Evolutionary conservation across 352 stramenopile species (phyloP).

Genomic region (Pelagophyceae sp.): DNA sequence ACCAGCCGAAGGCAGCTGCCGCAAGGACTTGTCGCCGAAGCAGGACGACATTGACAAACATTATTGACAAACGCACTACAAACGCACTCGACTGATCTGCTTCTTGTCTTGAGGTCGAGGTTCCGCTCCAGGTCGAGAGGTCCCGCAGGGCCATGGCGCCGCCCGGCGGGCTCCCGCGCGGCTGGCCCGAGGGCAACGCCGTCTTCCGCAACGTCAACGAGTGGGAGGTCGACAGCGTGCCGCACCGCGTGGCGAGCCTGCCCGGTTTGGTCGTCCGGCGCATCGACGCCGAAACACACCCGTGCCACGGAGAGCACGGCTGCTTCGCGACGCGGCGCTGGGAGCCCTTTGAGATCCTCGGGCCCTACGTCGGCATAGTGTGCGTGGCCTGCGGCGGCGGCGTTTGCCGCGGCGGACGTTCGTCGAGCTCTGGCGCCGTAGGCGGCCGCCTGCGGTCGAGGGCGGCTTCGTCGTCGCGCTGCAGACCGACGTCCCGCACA

Average conservation of each 20-base stretch:
- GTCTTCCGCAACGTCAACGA: not conserved
- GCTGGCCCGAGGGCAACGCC: not conserved
- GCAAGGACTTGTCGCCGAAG: too few relatives aligned
- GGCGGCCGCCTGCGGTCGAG: not conserved
- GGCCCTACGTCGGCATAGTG: constrained; percentile 1
- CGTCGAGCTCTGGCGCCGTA: too few relatives aligned
- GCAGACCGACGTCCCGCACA: not conserved
- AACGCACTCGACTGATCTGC: too few relatives aligned
- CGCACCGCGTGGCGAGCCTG: not conserved
- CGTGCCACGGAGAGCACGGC: constrained; percentile 8
- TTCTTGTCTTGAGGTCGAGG: too few relatives aligned
- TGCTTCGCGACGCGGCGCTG: not conserved
- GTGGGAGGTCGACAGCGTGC: not conserved
- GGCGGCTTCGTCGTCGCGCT: constrained; percentile 9
- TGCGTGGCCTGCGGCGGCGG: not conserved
- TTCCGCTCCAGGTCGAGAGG: too few relatives aligned
- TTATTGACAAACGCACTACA: too few relatives aligned
- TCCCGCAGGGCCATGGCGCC: too few relatives aligned
- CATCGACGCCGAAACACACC: not conserved
- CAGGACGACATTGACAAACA: too few relatives aligned
- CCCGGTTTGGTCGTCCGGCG: not conserved
- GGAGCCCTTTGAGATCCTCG: constrained; percentile 10
- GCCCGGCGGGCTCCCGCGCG: too few relatives aligned
- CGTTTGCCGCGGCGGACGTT: too few relatives aligned
- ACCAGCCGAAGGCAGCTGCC: too few relatives aligned